Conservation (phyloP, 805 yeast genomes). For the Lachancea lanzarotensis region DNA sequence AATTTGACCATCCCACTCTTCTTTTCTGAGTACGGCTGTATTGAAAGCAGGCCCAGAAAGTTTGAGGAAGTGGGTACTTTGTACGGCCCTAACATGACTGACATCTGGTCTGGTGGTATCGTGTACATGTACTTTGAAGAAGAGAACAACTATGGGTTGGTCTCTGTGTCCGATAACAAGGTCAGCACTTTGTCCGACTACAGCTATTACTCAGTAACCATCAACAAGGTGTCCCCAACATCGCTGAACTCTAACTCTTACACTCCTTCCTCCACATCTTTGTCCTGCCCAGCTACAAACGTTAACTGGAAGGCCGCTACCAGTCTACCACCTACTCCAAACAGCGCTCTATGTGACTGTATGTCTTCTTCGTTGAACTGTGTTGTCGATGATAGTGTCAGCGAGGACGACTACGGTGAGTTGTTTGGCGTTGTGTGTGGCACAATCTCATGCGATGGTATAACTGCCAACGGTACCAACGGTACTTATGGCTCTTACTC, state of each 20-base stretch:
- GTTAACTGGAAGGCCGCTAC: conserved; percentile 60
- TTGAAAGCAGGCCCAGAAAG: conserved; percentile 58
- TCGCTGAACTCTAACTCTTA: conserved; percentile 37
- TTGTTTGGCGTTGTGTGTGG: conserved; percentile 56
- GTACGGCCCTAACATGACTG: conserved; percentile 64
- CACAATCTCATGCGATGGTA: conserved; percentile 51
- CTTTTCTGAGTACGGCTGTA: conserved; percentile 83
- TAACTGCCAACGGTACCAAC: conserved; percentile 51
- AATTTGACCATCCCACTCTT: conserved; percentile 66
- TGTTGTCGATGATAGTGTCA: conserved; percentile 52
- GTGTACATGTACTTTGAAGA: conserved; percentile 82
- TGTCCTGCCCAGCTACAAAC: conserved; percentile 56
- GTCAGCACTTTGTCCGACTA: conserved; percentile 60
- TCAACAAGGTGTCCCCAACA: conserved; percentile 49
- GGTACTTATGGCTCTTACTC: conserved; percentile 72
- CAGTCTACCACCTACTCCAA: conserved; percentile 75
- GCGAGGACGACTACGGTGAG: conserved; percentile 49
- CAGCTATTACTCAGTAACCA: conserved; percentile 54
- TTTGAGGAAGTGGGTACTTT: conserved; percentile 67
- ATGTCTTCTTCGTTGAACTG: conserved; percentile 49
- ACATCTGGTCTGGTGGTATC: conserved; percentile 86
- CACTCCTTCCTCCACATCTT: conserved; percentile 38
- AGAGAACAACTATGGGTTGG: conserved; percentile 69
- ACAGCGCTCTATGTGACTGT: conserved; percentile 58
- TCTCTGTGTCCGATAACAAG: conserved; percentile 39